Evolutionary conservation across 495 filamentous ascomycete species (phyloP), one percentile per base, ranked within the genome.

Genomic region (Podospora australis): DNA sequence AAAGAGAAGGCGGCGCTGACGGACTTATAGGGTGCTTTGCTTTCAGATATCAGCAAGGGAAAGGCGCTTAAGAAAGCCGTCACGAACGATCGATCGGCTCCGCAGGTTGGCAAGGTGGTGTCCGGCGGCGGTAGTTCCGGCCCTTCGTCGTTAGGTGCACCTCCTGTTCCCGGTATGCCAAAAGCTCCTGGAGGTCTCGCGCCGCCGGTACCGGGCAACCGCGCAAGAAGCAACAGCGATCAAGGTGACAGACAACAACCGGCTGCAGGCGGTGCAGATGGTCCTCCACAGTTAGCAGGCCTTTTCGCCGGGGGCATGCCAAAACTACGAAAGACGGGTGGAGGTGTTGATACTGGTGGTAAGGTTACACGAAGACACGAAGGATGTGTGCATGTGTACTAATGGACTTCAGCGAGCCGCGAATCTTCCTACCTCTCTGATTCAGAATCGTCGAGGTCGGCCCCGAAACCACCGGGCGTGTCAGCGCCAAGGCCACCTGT

Each of bases 251-350:
- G 75, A 40, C 74, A 68, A 42, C 69, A 60, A 20, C 57, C 63
- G 4, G 68, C 65, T 8, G 22, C 60, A 14, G 55, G 59, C 14
- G 48, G 52, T 14, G 63, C 72, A 26, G 75, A 80, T 21, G 67
- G 81, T 19, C 79, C 88, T 14, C 87, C 90, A 23, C 92, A 97
- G 61, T 64, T 98, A 26, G 90, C 74, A 7, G 92, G 94, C 3
- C 66, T 98, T 21, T 95, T 98, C 59, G 89, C 88, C 7, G 90
- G 89, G 24, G 94, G 91, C 24, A 97, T 97, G 75, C 92, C 92
- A 2, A 97, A 96, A 69, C 60, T 98, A 53, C 83, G 84, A 64
- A 96, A 89, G 68, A 82, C 87, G 9, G 79, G 78, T 25, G 90
- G 86, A 21, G 92, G 91, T 17, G 73, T 98, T 46, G 82, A 95